phyloP scores from a whole-genome alignment of 2,329 filamentous ascomycete species.

The Diaporthe sp. region DNA sequence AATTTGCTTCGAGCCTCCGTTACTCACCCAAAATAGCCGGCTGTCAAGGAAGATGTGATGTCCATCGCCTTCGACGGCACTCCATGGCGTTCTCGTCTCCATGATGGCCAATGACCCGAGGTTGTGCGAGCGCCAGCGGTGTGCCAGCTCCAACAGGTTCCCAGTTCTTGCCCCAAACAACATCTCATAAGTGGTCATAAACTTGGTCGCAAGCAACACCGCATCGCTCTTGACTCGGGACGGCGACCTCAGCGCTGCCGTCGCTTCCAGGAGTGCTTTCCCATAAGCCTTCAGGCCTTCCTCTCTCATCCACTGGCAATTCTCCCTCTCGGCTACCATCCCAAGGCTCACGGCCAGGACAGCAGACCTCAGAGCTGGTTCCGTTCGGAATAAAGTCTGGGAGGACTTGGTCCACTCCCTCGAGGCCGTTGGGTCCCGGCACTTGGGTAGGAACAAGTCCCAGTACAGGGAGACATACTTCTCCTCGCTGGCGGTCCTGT shows the following conservation, averaged over 20 bases:
- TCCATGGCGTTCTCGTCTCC: conserved; percentile 28
- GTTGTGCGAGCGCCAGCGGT: conserved; percentile 26
- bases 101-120: conserved; percentile 28
- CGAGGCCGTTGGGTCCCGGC: conserved; percentile 33
- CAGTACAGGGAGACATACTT: conserved; percentile 33
- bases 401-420: conserved; percentile 44
- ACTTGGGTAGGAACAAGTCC: conserved; percentile 8
- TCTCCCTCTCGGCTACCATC: conserved; percentile 38
- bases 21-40: conserved; percentile 10
- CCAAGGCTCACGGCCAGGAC: conserved; percentile 34
- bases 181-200: conserved; percentile 46
- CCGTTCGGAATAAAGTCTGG: conserved; percentile 40
- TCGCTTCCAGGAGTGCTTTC: conserved; percentile 41
- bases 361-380: conserved; percentile 41
- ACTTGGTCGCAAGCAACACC: conserved; percentile 42
- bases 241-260: conserved; percentile 39
- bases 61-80: conserved; percentile 11
- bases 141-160: conserved; percentile 4
- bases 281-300: conserved; percentile 43
- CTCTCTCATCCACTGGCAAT: conserved; percentile 39
- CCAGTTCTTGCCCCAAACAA: conserved; percentile 20
- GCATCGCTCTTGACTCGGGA: conserved; percentile 41
- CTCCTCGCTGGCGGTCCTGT: conserved; percentile 11
- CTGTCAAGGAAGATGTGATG: conserved; percentile 14
- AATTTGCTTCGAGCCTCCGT: not conserved